Evolutionary conservation across 75 land plant genomes (phyloP), one percentile per base, ranked within the genome.

Genomic region (Adiantum capillusveneris): DNA sequence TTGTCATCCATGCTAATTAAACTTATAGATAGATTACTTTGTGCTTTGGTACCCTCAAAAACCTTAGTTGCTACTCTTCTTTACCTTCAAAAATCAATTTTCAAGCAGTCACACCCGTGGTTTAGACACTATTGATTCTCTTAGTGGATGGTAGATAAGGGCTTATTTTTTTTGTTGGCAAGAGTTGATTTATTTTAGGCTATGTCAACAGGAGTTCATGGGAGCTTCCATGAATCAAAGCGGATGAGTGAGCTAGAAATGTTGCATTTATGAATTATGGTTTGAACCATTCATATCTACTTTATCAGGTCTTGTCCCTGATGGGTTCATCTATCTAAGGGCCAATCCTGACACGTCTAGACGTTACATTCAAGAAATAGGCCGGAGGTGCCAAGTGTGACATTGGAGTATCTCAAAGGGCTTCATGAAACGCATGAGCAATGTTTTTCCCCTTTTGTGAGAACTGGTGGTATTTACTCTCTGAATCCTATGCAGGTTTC

Each of bases 231-330:
- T 73, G 98, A 94, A 73, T 96, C 98, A 56, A 94, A 94, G 26
- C 89, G 96, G 96, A 94, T 94, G 98, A 89, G 74, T 68, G 96
- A 85, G 57, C 84, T 90, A 90, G 98, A 94, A 72, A 82, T 94
- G 27, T n/a, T 86, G 96, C 83, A 94, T 94, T 25, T 94, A 94
- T 66, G 98, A 94, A 55, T 94, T 91, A 22, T 94, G 98, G 98
- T 94, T 94, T 78, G 96, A 94, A 71, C 98, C 98, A 22, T 90
- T 94, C 31, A 95, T 94, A 11, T 85, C 98, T 39, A 55, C 56
- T 44, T 66, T 94, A 37, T 96, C 98, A 30, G 98, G 98, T 21
- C 79, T 94, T 39, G 75, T 94, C 51, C 98, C 98, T 36, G 98
- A 94, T 73, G 98, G 83, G 20, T 94, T 94, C 62, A 94, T 94